Percentiles rank a stretch among this genome's conserved stretches.
Conservation (phyloP, 2,329 filamentous ascomycete species). For the Penicillium nordicum region DNA sequence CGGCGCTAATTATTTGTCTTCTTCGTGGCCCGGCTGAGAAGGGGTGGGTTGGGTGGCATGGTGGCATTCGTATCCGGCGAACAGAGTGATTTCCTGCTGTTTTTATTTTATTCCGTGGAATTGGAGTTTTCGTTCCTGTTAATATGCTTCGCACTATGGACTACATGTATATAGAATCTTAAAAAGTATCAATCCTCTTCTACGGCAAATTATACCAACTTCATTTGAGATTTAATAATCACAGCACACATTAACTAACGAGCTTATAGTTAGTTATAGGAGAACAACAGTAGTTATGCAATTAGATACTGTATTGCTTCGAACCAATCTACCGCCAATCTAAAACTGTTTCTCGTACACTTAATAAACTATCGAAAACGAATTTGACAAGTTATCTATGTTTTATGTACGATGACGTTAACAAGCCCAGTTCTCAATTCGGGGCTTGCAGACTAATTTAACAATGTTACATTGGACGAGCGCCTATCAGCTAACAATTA, state of each 20-base stretch:
- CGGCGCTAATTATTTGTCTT: slow-evolving; percentile 48
- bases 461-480: background rate
- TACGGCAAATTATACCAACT: background rate
- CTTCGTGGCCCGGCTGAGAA: slow-evolving; percentile 55
- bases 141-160: background rate
- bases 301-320: background rate
- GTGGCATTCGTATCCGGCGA: slow-evolving; percentile 50
- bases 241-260: background rate
- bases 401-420: background rate
- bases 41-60: slow-evolving; percentile 60
- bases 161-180: background rate
- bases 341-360: background rate
- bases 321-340: background rate
- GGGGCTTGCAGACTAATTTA: background rate
- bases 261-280: background rate
- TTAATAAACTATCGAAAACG: background rate
- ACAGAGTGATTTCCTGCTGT: background rate
- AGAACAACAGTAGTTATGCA: background rate
- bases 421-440: background rate
- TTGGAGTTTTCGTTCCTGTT: background rate
- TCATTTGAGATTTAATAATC: background rate
- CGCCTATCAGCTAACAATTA: too few relatives aligned
- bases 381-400: background rate
- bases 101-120: background rate
- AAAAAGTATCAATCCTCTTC: too few relatives aligned